Base-by-base conservation (phyloP, 2,329 filamentous ascomycete genomes). In the Hypoxylon sp. region DNA sequence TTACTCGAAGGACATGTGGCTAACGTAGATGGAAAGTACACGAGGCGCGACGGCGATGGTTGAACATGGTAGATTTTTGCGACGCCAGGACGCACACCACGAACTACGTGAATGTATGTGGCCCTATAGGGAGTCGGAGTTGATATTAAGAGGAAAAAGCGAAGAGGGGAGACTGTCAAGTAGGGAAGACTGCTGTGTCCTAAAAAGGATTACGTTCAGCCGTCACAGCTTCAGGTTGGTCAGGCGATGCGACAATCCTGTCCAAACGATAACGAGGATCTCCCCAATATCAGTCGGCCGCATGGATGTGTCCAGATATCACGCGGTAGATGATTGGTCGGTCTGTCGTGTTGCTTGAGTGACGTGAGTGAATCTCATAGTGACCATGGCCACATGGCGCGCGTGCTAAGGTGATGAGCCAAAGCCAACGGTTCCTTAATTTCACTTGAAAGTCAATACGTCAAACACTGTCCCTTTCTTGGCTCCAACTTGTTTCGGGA, bases 311-410 rank as follows among this genome's bases (percentile, higher is more conserved):
- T 51, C 60, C 65, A 62, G 65, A 66, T 61, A 61, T 49, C 43
- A 57, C 46, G 11, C 51, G 53, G 45, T 43, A 62, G 50, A 59
- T 71, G 62, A 71, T 69, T 71, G 68, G 68, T 57, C 57, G 53
- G 53, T 17, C 23, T 6, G 32, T 50, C 30, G 43, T 62, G 53
- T 41, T 69, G 45, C 46, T 51, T 61, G 41, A 55, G 56, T 63
- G 62, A 66, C 50, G 52, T 32, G 58, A 58, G 50, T 28, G 38
- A 68, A 57, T 63, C 45, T 63, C 49, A 50, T 60, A 60, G 60
- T 65, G 64, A 69, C 57, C 46, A 23, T 28, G 56, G 60, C 63
- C 67, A 69, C 60, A 64, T 64, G 63, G 57, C 60, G 36, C 38
- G 9, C 36, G 41, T 48, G 58, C 49, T 45, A 56, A 49, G 62